These are phyloP conservation scores for Hypoxylon sp. DNA, from an alignment of 2,329 filamentous ascomycete genomes.

Conservation along the genomic window DNA sequence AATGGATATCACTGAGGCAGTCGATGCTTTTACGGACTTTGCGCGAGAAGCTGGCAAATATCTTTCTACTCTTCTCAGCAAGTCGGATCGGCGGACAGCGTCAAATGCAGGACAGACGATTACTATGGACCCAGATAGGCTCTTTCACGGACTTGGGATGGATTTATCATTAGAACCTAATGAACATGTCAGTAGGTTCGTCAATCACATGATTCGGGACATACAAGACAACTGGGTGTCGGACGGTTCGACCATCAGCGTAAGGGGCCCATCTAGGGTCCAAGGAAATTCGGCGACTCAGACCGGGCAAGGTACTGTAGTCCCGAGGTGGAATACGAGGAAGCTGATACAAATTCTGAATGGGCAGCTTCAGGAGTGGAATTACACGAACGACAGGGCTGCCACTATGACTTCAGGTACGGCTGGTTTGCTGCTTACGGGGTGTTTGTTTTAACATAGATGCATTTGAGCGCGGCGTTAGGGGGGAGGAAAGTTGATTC, in stretches of 20 bases:
- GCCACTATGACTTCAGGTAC: slow-evolving; percentile 21
- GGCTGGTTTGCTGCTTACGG: slow-evolving; percentile 38
- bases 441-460: slow-evolving; percentile 45
- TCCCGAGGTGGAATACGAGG: slow-evolving; percentile 42
- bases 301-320: slow-evolving; percentile 55
- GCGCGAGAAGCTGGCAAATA: slow-evolving; percentile 46
- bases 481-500: background rate
- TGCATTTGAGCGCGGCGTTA: slow-evolving; percentile 42
- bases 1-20: slow-evolving; percentile 34
- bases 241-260: slow-evolving; percentile 54
- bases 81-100: background rate
- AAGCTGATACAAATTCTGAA: slow-evolving; percentile 41
- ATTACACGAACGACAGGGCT: slow-evolving; percentile 44
- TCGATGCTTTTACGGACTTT: slow-evolving; percentile 48
- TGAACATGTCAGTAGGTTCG: slow-evolving; percentile 58
- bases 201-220: slow-evolving; percentile 61
- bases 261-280: slow-evolving; percentile 57
- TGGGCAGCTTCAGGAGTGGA: slow-evolving; percentile 49
- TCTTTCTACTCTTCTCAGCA: slow-evolving; percentile 40
- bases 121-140: slow-evolving; percentile 38
- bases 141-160: slow-evolving; percentile 40
- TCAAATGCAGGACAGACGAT: slow-evolving; percentile 10
- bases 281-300: slow-evolving; percentile 54
- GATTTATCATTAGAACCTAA: slow-evolving; percentile 41
- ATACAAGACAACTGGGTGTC: slow-evolving; percentile 62